These are phyloP conservation scores for Nigrograna mackinnonii DNA, from an alignment of 2,329 filamentous ascomycete genomes.

Conservation along the genomic window DNA sequence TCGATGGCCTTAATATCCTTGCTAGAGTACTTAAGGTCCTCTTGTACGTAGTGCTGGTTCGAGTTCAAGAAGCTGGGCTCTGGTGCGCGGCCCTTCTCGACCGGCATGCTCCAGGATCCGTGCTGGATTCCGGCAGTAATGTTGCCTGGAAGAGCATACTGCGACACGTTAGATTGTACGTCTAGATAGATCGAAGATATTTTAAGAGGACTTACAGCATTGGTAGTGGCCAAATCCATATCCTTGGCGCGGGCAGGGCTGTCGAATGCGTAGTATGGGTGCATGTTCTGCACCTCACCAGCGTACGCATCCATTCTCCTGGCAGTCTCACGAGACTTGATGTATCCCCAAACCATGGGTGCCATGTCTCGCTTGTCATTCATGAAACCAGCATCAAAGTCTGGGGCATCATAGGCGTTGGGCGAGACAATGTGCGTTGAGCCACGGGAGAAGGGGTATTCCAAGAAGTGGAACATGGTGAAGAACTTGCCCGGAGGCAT, in stretches of 20 bases:
- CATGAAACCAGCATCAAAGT: conserved; percentile 84
- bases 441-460: conserved; percentile 77
- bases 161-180: background rate
- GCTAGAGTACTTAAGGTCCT: conserved; percentile 68
- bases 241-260: conserved; percentile 71
- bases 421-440: conserved; percentile 71
- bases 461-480: conserved; percentile 81
- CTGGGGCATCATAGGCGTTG: conserved; percentile 72
- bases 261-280: conserved; percentile 74
- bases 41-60: conserved; percentile 62
- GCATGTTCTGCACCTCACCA: conserved; percentile 66
- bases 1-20: conserved; percentile 68
- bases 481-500: conserved; percentile 80
- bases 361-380: conserved; percentile 85
- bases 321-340: conserved; percentile 80
- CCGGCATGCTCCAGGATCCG: conserved; percentile 68
- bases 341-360: conserved; percentile 79
- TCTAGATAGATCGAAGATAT: background rate
- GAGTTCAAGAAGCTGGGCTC: conserved; percentile 61
- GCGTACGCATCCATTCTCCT: conserved; percentile 78
- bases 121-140: conserved; percentile 73
- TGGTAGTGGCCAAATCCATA: conserved; percentile 75
- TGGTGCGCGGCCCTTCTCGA: conserved; percentile 59
- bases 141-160: conserved; percentile 73
- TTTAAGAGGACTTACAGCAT: conserved; percentile 45